Base-by-base conservation (phyloP, 352 stramenopile genomes). In the Phytopythium ostracodes region DNA sequence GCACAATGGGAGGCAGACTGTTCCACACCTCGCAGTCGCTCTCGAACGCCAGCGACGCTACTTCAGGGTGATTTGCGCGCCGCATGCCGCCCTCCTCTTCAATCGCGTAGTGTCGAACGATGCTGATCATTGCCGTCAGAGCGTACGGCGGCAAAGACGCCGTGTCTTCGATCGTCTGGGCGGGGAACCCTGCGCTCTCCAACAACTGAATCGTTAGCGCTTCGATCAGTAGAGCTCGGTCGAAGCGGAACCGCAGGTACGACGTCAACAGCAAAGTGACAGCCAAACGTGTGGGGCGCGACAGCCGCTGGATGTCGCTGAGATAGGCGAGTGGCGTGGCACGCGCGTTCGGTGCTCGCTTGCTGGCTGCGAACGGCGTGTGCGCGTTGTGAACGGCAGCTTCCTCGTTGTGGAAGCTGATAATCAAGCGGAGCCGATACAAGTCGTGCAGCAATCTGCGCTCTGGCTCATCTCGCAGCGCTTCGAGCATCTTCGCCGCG, bases 331-430 rank as follows among this genome's bases (percentile, higher is more conserved):
- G 63, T 2, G 81, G 67, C 74, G 79, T 75, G 12, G 56, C 25
- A 17, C 66, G 66, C 8, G 68, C 65, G n/a, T 74, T 85, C 2
- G 46, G 33, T 11, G 60, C 54, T 27, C 74, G 59, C 50, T 72
- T 81, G 8, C 63, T 71, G 3, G 77, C 60, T 5, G 79, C 70
- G 29, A 91, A 85, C 7, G 74, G 63, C n/a, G 59, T 62, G 55
- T 87, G 50, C 0, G 62, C 27, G 27, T 89, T 89, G 63, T 87
- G 75, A 10, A 85, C 40, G 1, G n/a, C 33, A 22, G 69, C 51
- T 63, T 87, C 73, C 47, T 66, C 55, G 61, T 88, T 79, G 55
- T 89, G 70, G 46, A 89, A 74, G 9, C 57, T 54, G 15, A 77
- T 38, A 31, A 91, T 59, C 8, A 64, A 62, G 10, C 62, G 44